A percentile compares a stretch with the other conserved stretches of the same genome.
phyloP scores from a whole-genome alignment of 352 stramenopile species.

The Phytophthora constricta region DNA sequence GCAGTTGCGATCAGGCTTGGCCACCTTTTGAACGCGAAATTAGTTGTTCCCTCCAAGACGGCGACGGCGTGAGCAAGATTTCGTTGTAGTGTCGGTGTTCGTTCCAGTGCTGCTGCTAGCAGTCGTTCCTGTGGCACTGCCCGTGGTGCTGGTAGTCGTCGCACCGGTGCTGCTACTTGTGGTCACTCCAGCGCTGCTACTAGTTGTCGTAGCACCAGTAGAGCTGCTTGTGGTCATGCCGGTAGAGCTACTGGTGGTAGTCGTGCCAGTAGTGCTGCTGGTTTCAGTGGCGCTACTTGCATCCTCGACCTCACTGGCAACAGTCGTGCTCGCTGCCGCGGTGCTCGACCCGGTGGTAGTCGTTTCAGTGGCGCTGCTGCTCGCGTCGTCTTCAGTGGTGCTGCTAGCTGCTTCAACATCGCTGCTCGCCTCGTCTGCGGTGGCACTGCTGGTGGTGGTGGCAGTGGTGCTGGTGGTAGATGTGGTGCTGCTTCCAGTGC shows the following conservation, averaged over 20 bases:
- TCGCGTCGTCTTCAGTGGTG: neutral
- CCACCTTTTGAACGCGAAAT: neutral
- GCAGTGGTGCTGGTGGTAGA: constrained; percentile 1
- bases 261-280: neutral
- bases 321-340: neutral
- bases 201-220: no score
- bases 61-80: neutral
- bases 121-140: neutral
- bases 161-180: neutral
- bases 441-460: constrained; percentile 7
- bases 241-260: neutral
- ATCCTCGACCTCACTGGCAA: neutral
- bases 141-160: neutral
- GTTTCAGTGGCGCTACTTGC: neutral
- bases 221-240: neutral
- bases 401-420: no score
- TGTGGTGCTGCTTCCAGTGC: neutral
- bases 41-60: neutral
- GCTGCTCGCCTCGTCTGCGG: neutral
- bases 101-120: neutral
- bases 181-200: neutral
- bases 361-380: neutral
- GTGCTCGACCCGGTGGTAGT: neutral
- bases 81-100: neutral
- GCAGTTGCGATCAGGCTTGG: neutral